Evolutionary conservation across 805 yeast genomes (phyloP).

Genomic region (Saccharomyces mikatae): DNA sequence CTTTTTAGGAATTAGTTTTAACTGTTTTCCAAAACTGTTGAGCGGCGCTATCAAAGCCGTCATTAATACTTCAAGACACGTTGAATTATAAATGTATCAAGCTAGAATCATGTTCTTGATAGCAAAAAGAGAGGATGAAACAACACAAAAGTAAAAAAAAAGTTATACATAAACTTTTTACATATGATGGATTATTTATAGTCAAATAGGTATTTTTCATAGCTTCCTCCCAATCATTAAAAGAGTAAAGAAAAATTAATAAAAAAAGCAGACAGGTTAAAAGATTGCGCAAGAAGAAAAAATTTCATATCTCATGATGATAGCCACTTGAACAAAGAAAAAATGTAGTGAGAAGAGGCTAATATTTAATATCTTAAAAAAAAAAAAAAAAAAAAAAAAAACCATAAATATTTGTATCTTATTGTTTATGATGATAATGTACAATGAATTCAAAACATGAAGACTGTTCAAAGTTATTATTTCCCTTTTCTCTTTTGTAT

Average conservation of each 20-base stretch:
- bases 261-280: background rate
- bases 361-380: background rate
- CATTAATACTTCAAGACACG: background rate
- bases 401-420: background rate
- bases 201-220: background rate
- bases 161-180: background rate
- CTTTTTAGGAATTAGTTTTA: background rate
- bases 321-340: background rate
- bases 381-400: background rate
- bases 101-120: background rate
- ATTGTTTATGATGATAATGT: background rate
- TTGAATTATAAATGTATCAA: background rate
- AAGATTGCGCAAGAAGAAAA: background rate
- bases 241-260: background rate
- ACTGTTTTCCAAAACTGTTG: background rate
- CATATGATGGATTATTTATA: background rate
- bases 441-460: background rate
- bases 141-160: background rate
- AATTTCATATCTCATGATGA: background rate
- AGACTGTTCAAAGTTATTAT: background rate
- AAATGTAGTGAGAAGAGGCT: background rate
- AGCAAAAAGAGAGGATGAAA: background rate
- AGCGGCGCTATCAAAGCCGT: background rate
- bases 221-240: background rate
- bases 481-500: background rate